Evolutionary conservation across 768 basidiomycete genomes (phyloP), one percentile per base, ranked within the genome.

Genomic region (Russula dissimulans): DNA sequence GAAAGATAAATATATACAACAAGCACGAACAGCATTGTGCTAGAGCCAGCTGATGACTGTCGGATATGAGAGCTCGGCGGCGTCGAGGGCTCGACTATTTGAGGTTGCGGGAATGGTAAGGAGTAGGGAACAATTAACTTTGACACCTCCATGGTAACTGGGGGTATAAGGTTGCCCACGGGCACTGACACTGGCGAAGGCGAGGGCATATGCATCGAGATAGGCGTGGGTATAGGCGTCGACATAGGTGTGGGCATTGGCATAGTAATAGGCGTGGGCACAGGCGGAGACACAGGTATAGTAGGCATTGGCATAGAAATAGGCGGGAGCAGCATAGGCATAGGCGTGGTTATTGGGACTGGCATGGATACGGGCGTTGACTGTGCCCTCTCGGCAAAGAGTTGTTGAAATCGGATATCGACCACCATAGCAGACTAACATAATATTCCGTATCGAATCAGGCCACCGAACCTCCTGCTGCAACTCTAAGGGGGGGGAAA

Each of bases 381-480:
- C 11, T 56, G 54, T 45, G 49, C 60, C 31, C 29, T 61, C 29
- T 51, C 60, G 6, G 60, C 14, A 14, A 7, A 39, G 22, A 57
- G 32, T 22, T 61, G 60, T 22, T 56, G 32, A 42, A 61, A 57
- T 7, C 56, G 43, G 29, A 61, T 57, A 51, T 61, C 56, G 10
- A 61, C 5, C 22, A 57, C 7, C 56, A 61, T 47, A 22, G 60
- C 56, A 29, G 55, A 18, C 60, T 61, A 2, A 32, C 17, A 52
- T 15, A 1, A 39, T 3, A 39, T 39, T 26, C 10, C 34, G 22
- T 2, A 26, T 26, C 6, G 9, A n/a, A 14, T 34, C 29, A 60
- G 6, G 5, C 29, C 8, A 34, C 46, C 3, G 45, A 9, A 48
- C 29, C 5, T 32, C n/a, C 5, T 32, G 9, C 4, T 11, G 2